These are phyloP conservation scores for Diplodia sapinea DNA, from an alignment of 2,329 filamentous ascomycete genomes.

Conservation along the genomic window DNA sequence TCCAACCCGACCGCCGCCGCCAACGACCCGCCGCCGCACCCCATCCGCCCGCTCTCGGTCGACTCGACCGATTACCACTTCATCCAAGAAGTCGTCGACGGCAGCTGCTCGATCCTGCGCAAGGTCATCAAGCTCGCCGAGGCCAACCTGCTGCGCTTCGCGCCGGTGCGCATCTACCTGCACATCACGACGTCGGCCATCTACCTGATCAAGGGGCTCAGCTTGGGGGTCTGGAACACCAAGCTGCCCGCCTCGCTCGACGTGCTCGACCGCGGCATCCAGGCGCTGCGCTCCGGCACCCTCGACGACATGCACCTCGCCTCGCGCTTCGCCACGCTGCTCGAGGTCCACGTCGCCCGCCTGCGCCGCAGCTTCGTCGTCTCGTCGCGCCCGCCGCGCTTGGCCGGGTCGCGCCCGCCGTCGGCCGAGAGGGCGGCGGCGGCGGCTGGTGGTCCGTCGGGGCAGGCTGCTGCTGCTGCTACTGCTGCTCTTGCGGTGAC, in stretches of 20 bases:
- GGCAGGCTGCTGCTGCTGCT: neutral
- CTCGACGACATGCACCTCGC: conserved; percentile 61
- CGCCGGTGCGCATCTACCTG: conserved; percentile 60
- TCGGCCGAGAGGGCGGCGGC: conserved; percentile 39
- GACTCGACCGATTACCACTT: conserved; percentile 61
- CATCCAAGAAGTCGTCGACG: conserved; percentile 62
- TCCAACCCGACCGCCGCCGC: neutral
- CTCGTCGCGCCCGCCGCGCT: conserved; percentile 44
- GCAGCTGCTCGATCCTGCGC: conserved; percentile 58
- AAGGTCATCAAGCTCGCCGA: conserved; percentile 58
- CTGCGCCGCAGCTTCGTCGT: conserved; percentile 47
- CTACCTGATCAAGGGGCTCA: conserved; percentile 60
- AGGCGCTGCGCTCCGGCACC: conserved; percentile 55
- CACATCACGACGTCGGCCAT: conserved; percentile 62
- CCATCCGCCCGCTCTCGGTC: conserved; percentile 51
- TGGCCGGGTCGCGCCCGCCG: conserved; percentile 40
- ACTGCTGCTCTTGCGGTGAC: neutral
- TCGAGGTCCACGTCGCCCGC: conserved; percentile 53
- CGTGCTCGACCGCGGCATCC: conserved; percentile 56
- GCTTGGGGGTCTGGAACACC: conserved; percentile 56
- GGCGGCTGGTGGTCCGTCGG: neutral
- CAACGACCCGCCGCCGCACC: conserved; percentile 39
- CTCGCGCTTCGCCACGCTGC: conserved; percentile 57
- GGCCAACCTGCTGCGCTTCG: conserved; percentile 55
- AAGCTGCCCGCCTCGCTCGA: conserved; percentile 57